phyloP scores from a whole-genome alignment of 2,329 filamentous ascomycete genomes.

The Clarireedia sp. region DNA sequence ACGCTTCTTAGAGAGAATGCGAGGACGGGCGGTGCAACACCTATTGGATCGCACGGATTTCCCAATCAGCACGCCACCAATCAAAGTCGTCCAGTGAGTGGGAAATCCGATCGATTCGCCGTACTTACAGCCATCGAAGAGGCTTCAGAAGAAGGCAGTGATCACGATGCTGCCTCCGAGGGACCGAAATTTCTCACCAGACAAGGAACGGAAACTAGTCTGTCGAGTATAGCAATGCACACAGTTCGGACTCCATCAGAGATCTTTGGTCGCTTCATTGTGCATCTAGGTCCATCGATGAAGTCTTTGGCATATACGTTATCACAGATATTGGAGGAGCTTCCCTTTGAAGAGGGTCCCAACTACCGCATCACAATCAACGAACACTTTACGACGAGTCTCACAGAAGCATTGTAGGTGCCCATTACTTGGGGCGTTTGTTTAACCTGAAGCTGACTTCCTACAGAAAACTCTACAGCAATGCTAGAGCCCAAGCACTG shows the following conservation, averaged over 20 bases:
- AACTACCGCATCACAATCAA: slow-evolving; percentile 66
- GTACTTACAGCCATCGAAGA: slow-evolving; percentile 56
- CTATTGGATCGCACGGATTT: slow-evolving; percentile 8
- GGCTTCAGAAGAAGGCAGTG: slow-evolving; percentile 47
- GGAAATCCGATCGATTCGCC: slow-evolving; percentile 37
- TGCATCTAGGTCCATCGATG: slow-evolving; percentile 84
- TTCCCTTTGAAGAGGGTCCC: slow-evolving; percentile 67
- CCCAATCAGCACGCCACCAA: not conserved
- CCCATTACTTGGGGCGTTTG: not conserved
- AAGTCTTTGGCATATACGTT: slow-evolving; percentile 91
- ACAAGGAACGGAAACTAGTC: slow-evolving; percentile 18
- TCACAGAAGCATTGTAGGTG: slow-evolving; percentile 64
- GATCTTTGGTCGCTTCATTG: slow-evolving; percentile 87
- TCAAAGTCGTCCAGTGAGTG: slow-evolving; percentile 29
- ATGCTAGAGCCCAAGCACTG: slow-evolving; percentile 67
- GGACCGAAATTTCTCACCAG: slow-evolving; percentile 7
- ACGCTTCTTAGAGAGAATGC: slow-evolving; percentile 62
- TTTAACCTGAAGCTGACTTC: not conserved
- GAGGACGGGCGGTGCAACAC: slow-evolving; percentile 13
- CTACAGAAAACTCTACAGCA: slow-evolving; percentile 57
- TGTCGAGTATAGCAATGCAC: slow-evolving; percentile 25
- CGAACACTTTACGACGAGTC: slow-evolving; percentile 69
- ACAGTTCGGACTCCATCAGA: slow-evolving; percentile 60
- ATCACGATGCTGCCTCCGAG: slow-evolving; percentile 34
- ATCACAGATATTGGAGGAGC: slow-evolving; percentile 77